Evolutionary conservation across 2,329 filamentous ascomycete genomes (phyloP).

Genomic region (Myriosclerotinia duriaeana): DNA sequence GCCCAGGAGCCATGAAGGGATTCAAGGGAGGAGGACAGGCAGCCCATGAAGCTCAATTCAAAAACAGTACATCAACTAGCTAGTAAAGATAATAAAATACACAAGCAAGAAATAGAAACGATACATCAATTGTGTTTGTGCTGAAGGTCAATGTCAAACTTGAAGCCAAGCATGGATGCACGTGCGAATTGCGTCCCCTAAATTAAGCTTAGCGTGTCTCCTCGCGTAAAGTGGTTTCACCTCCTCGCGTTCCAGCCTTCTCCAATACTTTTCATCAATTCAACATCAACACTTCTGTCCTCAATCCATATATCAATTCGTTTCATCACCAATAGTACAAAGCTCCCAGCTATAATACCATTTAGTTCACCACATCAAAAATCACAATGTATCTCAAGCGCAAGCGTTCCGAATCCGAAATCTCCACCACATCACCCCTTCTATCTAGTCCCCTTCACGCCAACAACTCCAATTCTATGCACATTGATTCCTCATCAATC

Average conservation of each 20-base stretch:
- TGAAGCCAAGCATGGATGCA: not conserved
- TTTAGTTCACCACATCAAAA: not conserved
- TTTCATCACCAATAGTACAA: not conserved
- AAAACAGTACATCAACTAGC: no score
- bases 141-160: constrained; percentile 2
- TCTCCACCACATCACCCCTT: constrained; percentile 49
- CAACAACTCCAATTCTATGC: constrained; percentile 42
- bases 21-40: no score
- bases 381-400: constrained; percentile 56
- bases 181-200: not conserved
- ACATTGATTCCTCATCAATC: constrained; percentile 39
- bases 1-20: not conserved
- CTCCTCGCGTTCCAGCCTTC: constrained; percentile 14
- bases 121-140: no score
- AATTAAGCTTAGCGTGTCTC: constrained; percentile 17
- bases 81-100: no score
- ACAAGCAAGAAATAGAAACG: no score
- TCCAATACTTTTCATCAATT: constrained; percentile 2
- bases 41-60: no score
- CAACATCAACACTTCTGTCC: constrained; percentile 6
- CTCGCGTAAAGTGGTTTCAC: constrained; percentile 17
- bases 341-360: not conserved
- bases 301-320: not conserved
- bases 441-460: constrained; percentile 42
- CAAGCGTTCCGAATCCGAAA: constrained; percentile 61